Evolutionary conservation across 225 moss, liverwort and hornwort species (phyloP).

Genomic region (Pseudisothecium myosuroides): DNA sequence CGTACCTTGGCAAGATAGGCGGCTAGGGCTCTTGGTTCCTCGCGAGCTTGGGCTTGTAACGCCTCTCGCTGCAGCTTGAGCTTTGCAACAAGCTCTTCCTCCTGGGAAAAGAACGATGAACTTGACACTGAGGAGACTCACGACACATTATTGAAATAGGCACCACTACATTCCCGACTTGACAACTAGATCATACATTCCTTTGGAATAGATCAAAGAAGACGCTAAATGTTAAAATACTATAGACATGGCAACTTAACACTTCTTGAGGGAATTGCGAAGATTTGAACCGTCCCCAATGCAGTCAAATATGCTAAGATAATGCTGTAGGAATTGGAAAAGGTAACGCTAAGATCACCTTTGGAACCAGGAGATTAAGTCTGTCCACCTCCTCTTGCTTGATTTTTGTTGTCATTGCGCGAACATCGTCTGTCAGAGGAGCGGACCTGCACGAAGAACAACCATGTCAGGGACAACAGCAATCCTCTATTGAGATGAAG

Average conservation of each 20-base stretch:
- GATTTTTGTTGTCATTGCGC: constrained; percentile 19
- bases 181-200: not conserved
- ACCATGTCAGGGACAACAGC: not conserved
- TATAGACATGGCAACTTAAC: not conserved
- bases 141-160: not conserved
- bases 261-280: not conserved
- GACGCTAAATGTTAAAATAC: not conserved
- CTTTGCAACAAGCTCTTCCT: constrained; percentile 39
- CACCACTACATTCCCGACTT: not conserved
- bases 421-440: constrained; percentile 18
- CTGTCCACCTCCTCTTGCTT: constrained; percentile 39
- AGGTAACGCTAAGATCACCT: not conserved
- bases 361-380: constrained; percentile 28
- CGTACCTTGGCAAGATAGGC: constrained; percentile 26
- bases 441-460: constrained; percentile 23
- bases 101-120: constrained; percentile 9
- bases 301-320: not conserved
- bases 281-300: not conserved
- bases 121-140: not conserved
- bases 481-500: not conserved
- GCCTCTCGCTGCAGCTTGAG: constrained; percentile 33
- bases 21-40: constrained; percentile 30
- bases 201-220: not conserved
- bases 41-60: constrained; percentile 19
- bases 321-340: not conserved